Conservation (phyloP, 73 alveolate genomes). For the Symbiodinium natans region DNA sequence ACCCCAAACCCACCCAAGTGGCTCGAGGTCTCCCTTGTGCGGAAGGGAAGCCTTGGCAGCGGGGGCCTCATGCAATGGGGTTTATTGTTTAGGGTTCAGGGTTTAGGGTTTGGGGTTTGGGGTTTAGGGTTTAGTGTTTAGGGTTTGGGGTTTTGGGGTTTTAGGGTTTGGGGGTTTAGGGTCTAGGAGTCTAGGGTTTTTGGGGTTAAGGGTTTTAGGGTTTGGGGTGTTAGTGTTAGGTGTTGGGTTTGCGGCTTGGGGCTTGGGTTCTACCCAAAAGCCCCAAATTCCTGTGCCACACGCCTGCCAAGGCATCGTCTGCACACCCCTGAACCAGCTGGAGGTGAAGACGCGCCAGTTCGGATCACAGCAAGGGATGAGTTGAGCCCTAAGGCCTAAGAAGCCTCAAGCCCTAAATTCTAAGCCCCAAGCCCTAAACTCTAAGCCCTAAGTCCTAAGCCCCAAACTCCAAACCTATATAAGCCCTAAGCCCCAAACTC, state of each 20-base stretch:
- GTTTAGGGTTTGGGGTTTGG: neutral
- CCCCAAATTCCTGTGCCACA: no score
- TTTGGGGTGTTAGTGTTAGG: no score
- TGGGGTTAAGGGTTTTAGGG: neutral
- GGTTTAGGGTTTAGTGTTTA: neutral
- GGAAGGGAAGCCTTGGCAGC: slow-evolving; percentile 73
- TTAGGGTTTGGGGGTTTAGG: neutral
- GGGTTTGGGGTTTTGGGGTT: neutral
- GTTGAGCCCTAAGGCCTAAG: neutral
- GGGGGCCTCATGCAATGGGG: neutral
- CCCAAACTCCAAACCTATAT: no score
- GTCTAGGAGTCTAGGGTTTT: neutral
- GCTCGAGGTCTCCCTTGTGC: slow-evolving; percentile 56
- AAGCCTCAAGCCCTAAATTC: no score
- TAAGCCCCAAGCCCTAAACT: no score
- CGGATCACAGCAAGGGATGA: neutral
- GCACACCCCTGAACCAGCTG: slow-evolving; percentile 91
- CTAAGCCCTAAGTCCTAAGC: no score
- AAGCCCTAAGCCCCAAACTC: no score
- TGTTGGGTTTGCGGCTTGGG: no score
- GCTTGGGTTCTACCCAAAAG: no score
- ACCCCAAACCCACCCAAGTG: neutral
- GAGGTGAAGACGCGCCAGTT: slow-evolving; percentile 38
- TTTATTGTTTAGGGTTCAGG: neutral
- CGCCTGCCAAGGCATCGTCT: slow-evolving; percentile 56